phyloP scores from a whole-genome alignment of 2,329 filamentous ascomycete genomes.

The Colletotrichum coccodes region DNA sequence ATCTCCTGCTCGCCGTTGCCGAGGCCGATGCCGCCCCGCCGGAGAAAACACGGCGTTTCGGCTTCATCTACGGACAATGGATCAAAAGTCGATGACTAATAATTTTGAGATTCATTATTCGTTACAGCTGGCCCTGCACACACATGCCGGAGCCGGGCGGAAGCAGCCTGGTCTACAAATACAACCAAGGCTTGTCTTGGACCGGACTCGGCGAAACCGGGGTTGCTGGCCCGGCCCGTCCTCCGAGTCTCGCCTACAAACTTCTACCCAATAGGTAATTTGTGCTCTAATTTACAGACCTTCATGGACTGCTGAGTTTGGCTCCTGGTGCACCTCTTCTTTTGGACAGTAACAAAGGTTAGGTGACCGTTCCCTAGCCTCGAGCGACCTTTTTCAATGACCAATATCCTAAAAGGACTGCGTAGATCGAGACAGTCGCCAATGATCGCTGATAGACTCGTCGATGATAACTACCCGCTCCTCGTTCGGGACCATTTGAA shows the following conservation, averaged over 20 bases:
- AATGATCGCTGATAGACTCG: no score
- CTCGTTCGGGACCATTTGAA: no score
- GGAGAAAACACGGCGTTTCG: conserved; percentile 32
- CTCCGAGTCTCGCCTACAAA: neutral
- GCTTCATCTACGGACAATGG: conserved; percentile 1
- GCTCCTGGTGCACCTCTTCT: neutral
- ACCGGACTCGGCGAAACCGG: neutral
- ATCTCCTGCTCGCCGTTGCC: conserved; percentile 3
- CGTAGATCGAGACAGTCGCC: no score
- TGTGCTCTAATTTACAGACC: neutral
- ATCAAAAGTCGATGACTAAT: conserved; percentile 6
- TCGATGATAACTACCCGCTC: no score
- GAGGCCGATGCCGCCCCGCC: conserved; percentile 16
- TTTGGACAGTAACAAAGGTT: no score
- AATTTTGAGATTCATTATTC: neutral
- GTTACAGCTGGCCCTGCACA: neutral
- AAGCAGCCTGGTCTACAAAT: neutral
- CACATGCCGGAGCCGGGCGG: neutral
- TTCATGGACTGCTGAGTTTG: neutral
- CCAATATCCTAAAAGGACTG: neutral
- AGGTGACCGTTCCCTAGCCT: no score
- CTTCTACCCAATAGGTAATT: neutral
- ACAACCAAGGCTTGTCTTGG: neutral
- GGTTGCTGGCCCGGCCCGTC: neutral
- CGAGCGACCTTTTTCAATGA: neutral